A percentile compares a stretch with the other conserved stretches of the same genome.
Evolutionary conservation across 192 early-diverging fungal species (phyloP).

Genomic region (Geosiphon pyriformis): DNA sequence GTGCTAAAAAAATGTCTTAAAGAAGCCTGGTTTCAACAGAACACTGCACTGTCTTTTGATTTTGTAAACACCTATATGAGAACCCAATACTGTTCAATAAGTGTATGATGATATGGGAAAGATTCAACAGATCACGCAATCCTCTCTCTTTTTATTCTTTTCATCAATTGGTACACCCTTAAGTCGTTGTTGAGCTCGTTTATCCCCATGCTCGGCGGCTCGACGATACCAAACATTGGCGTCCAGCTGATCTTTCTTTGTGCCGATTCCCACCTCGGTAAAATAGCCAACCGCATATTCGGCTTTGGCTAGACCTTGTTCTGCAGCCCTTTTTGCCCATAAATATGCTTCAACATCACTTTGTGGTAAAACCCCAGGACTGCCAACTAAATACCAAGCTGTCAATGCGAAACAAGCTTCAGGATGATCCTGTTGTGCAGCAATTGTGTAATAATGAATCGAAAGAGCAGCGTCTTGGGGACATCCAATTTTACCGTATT

Average conservation of each 20-base stretch:
- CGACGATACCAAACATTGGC: conserved; percentile 61
- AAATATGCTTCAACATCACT: conserved; percentile 58
- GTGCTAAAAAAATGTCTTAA: no score
- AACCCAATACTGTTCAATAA: no score
- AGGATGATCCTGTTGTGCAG: conserved; percentile 56
- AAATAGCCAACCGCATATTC: conserved; percentile 64
- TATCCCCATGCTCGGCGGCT: conserved; percentile 61
- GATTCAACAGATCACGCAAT: conserved; percentile 32
- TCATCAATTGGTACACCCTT: conserved; percentile 43
- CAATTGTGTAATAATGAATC: conserved; percentile 57
- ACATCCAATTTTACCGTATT: conserved; percentile 57
- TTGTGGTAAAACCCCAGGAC: conserved; percentile 47
- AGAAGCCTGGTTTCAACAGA: no score
- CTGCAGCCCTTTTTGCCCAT: conserved; percentile 57
- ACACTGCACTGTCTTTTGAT: no score
- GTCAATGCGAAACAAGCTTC: conserved; percentile 60
- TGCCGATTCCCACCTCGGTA: conserved; percentile 59
- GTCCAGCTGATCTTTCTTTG: conserved; percentile 43
- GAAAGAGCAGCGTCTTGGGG: conserved; percentile 48
- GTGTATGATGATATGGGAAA: no score
- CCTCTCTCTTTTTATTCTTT: conserved; percentile 45
- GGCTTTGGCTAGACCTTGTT: conserved; percentile 53
- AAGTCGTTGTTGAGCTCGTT: conserved; percentile 48
- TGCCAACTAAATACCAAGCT: conserved; percentile 64
- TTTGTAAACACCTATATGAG: no score